phyloP scores from a whole-genome alignment of 1,284 basidiomycete genomes.

The Cystobasidiaceae sp. region DNA sequence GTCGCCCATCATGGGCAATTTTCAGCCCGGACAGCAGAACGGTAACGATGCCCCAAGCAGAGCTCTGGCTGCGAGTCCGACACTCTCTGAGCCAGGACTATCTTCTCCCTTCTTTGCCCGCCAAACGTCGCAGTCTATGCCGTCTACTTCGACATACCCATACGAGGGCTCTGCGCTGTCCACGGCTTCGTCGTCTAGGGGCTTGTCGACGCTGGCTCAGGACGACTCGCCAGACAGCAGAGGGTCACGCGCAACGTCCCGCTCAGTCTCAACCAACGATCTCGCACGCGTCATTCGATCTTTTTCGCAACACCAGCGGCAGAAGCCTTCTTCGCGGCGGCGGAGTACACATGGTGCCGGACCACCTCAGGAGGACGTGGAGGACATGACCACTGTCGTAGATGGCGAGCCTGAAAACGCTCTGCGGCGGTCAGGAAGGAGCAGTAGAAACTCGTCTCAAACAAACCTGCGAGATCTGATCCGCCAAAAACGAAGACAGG shows the following conservation, averaged over 20 bases:
- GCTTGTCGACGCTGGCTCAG: neutral
- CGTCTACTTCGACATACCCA: too few relatives aligned
- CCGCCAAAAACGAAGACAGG: constrained; percentile 38
- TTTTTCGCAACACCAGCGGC: constrained; percentile 6
- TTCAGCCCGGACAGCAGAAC: too few relatives aligned
- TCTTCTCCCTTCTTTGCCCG: too few relatives aligned
- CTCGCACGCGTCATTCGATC: constrained; percentile 25
- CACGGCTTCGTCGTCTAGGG: too few relatives aligned
- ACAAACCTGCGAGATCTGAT: constrained; percentile 36
- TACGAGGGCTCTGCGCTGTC: too few relatives aligned
- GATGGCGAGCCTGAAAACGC: neutral
- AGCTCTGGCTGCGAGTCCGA: too few relatives aligned
- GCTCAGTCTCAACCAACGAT: constrained; percentile 19
- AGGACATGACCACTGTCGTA: neutral
- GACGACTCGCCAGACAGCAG: neutral
- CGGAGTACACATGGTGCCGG: constrained; percentile 2
- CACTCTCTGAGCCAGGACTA: too few relatives aligned
- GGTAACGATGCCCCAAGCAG: too few relatives aligned
- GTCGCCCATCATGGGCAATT: neutral
- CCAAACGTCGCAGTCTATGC: too few relatives aligned
- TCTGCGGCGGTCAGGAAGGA: constrained; percentile 1
- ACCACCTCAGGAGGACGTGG: neutral
- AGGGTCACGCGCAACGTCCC: neutral
- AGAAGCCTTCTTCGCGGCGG: constrained; percentile 9
- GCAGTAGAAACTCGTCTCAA: neutral